Base-by-base conservation (phyloP, 2,329 filamentous ascomycete genomes). In the Helotiales sp. region DNA sequence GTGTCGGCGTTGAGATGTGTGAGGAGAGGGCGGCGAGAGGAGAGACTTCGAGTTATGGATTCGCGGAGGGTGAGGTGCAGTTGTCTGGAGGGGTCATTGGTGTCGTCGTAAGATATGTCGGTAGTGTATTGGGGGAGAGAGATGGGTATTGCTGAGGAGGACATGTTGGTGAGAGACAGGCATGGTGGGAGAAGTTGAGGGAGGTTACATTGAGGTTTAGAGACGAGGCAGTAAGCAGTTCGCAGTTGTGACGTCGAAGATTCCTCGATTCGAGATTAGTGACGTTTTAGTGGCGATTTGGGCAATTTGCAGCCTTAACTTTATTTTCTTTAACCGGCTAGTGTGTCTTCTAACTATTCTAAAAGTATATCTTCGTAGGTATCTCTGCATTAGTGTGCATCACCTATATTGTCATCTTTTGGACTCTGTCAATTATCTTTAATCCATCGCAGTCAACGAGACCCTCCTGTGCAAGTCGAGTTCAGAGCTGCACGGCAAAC, bases 1-100 rank as follows among this genome's bases (percentile, higher is more conserved):
- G 87, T 89, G 78, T 91, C 88, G 71, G 85, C 88, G 76, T 90
- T 91, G 34, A 91, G 81, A 76, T 91, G 88, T 61, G 86, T 85
- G 8, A 91, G 81, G 47, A 90, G 74, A 0, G 86, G 86, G 28
- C 84, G 80, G 47, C 79, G 80, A 59, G 68, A 68, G 28, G 59
- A 60, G n/a, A 70, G 65, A 8, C 63, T 54, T 26, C 52, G 54
- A 28, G 63, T 61, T 55, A 73, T 63, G 34, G 70, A 73, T 59
- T 63, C 58, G 54, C 47, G 60, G 28, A 73, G 66, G 22, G 59
- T 68, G 10, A 58, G 40, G 26, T 63, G 52, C 24, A 71, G 65
- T 65, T 72, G 69, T 6, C 45, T 40, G 13, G 68, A 69, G 15
- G 62, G 57, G 7, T 61, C 58, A 26, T 61, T 45, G 52, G 67